phyloP scores from a whole-genome alignment of 176 grass and related monocot species.

The Raddia distichophylla region DNA sequence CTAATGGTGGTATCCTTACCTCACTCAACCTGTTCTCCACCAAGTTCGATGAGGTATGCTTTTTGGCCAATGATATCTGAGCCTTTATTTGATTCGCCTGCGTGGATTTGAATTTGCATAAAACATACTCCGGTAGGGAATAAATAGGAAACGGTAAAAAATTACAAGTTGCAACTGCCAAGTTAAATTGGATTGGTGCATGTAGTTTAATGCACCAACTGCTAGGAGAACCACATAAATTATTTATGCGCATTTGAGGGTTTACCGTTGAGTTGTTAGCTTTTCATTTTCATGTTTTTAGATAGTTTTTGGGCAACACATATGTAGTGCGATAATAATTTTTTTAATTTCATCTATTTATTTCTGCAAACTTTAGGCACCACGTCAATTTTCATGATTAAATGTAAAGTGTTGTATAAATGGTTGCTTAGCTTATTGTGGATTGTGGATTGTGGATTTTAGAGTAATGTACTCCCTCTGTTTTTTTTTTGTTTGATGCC shows the following conservation, averaged over 20 bases:
- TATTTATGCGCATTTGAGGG: not conserved
- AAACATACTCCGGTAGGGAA: not conserved
- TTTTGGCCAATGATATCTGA: not conserved
- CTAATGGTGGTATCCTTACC: constrained; percentile 93
- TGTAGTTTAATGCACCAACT: not conserved
- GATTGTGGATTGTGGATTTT: not conserved
- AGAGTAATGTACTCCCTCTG: no score
- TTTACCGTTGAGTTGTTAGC: not conserved
- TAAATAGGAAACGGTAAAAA: not conserved
- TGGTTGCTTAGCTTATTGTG: not conserved
- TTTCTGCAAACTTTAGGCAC: not conserved
- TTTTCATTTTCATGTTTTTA: constrained; percentile 9
- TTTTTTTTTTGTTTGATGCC: no score
- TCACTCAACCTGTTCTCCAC: constrained; percentile 88
- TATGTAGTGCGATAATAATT: not conserved
- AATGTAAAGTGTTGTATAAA: not conserved
- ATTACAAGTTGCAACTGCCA: not conserved
- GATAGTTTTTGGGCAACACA: not conserved
- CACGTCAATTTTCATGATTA: constrained; percentile 3
- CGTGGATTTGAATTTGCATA: not conserved
- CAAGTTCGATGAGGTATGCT: constrained; percentile 79
- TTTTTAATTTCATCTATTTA: not conserved
- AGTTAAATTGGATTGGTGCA: not conserved
- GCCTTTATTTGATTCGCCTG: not conserved
- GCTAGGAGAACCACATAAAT: not conserved